These are phyloP conservation scores for Yamadazyma jaroonii DNA, from an alignment of 1,139 yeast genomes.

Conservation along the genomic window DNA sequence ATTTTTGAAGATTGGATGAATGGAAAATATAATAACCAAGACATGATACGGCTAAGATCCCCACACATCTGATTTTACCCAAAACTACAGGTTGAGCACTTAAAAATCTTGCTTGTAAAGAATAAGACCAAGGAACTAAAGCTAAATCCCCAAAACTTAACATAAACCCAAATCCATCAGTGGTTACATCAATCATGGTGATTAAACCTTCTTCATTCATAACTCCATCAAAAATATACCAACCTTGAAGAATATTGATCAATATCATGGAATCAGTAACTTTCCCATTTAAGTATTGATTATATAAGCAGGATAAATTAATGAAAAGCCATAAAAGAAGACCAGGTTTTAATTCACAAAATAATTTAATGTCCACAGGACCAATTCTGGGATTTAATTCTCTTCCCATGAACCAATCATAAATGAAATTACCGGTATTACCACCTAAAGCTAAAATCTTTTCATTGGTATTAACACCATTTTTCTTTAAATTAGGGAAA, in stretches of 20 bases:
- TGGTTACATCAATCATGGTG: conserved; percentile 92
- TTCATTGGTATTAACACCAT: conserved; percentile 58
- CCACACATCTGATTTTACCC: conserved; percentile 36
- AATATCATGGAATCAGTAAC: conserved; percentile 72
- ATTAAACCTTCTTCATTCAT: conserved; percentile 84
- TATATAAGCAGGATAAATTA: conserved; percentile 76
- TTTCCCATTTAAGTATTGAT: conserved; percentile 67
- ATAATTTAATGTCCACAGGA: conserved; percentile 80
- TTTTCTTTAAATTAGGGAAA: conserved; percentile 48
- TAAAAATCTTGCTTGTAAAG: conserved; percentile 79
- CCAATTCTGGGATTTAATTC: conserved; percentile 93
- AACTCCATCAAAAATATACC: conserved; percentile 89
- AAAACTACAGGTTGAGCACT: conserved; percentile 53
- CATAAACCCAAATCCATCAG: conserved; percentile 98
- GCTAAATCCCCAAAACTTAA: conserved; percentile 90
- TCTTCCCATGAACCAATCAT: conserved; percentile 97
- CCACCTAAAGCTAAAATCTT: conserved; percentile 83
- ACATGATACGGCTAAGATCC: conserved; percentile 43
- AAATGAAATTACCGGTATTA: conserved; percentile 69
- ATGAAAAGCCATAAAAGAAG: conserved; percentile 81
- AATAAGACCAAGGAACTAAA: conserved; percentile 91
- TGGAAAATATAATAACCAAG: conserved; percentile 83
- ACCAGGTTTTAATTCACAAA: conserved; percentile 95
- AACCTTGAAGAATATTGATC: conserved; percentile 68
- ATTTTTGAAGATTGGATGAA: conserved; percentile 79